Evolutionary conservation across 371 early-diverging fungal genomes (phyloP), one percentile per base, ranked within the genome.

Genomic region (Saksenaea oblongispora): DNA sequence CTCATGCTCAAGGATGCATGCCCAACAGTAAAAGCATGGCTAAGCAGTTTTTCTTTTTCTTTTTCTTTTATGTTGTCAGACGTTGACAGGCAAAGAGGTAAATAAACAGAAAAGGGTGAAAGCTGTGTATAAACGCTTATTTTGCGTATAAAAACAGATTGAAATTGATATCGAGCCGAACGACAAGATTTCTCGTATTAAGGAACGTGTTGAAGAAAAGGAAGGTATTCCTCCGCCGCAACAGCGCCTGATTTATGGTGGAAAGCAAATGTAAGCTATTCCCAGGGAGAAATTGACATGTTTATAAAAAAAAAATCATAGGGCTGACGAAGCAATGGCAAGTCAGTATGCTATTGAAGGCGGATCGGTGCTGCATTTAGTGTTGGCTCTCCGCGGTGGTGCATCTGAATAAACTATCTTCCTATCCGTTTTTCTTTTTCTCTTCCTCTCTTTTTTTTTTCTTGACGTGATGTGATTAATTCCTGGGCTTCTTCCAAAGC

Each of bases 381-480:
- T 99, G 13, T 84, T 99, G 65, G 97, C 99, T 28, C 89, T 99
- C 59, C 94, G 99, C 77, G 99, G 99, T 57, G 99, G 99, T 37
- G n/a, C 10, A 58, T 66, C 54, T 72, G 65, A 61, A n/a, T 35
- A 28, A 59, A 4, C 9, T 0, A 18, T 22, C n/a, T n/a, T n/a
- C n/a, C n/a, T n/a, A n/a, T n/a, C 22, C 7, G 22, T 47, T 22
- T 17, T 22, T 22, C 3, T 47, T 3, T 18, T 47, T 5, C 0
- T 31, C 22, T 47, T 22, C 51, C 11, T 47, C 51, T 22, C 11
- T 8, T 5, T n/a, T 1, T 3, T 39, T 5, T 39, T 39, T 3
- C 39, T 39, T 39, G n/a, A 47, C 27, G 51, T 10, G 51, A 9
- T 26, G 18, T n/a, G n/a, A 47, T 47, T 10, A 22, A 47, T 22